A percentile compares a stretch with the other conserved stretches of the same genome.
Evolutionary conservation across 176 grass and related monocot species (phyloP).

Genomic region (Hsuehochloa calcarea): DNA sequence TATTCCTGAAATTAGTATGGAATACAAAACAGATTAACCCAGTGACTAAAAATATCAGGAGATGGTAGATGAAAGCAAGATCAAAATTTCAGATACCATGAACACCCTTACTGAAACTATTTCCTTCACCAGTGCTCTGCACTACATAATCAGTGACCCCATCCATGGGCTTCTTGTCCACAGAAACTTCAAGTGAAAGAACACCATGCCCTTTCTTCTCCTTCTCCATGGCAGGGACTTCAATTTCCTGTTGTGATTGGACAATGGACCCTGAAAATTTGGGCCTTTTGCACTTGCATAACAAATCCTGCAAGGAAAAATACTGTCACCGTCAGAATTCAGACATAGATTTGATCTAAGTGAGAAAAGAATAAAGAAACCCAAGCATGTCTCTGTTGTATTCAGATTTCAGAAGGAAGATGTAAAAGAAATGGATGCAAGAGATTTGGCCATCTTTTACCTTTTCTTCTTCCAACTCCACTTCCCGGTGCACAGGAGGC

Average conservation of each 20-base stretch:
- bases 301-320: slow-evolving; percentile 15
- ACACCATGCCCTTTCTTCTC: background rate
- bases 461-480: slow-evolving; percentile 23
- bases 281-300: slow-evolving; percentile 22
- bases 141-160: background rate
- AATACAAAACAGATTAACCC: background rate
- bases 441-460: slow-evolving; percentile 9
- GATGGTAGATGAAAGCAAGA: background rate
- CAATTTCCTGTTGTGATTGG: background rate
- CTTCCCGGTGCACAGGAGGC: background rate
- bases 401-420: background rate
- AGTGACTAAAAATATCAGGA: background rate
- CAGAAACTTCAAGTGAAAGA: background rate
- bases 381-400: background rate
- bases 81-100: background rate
- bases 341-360: background rate
- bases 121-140: slow-evolving; percentile 10
- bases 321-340: background rate
- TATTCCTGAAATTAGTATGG: background rate
- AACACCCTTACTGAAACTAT: background rate
- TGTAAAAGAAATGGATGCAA: background rate
- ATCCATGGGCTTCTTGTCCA: background rate
- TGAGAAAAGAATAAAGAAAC: background rate
- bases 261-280: slow-evolving; percentile 4
- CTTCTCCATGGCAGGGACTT: slow-evolving; percentile 9